Conservation (phyloP, 768 basidiomycete genomes). For the Hortiboletus campestris region DNA sequence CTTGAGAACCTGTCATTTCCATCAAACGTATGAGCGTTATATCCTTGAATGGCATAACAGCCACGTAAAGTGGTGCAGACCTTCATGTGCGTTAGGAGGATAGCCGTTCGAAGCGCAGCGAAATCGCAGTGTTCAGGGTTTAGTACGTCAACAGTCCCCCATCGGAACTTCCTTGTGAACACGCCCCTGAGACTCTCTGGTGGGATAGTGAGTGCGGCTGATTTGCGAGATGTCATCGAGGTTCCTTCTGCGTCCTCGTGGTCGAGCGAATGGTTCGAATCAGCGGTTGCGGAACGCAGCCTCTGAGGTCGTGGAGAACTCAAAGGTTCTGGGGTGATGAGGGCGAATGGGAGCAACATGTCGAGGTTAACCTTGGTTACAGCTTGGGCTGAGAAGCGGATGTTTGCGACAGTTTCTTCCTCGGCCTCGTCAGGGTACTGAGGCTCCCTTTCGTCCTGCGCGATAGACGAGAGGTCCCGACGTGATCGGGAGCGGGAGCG, state of each 20-base stretch:
- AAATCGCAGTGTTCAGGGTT: slow-evolving; percentile 88
- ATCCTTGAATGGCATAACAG: slow-evolving; percentile 8
- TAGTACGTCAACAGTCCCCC: slow-evolving; percentile 88
- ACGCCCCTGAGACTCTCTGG: slow-evolving; percentile 71
- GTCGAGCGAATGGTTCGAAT: slow-evolving; percentile 17
- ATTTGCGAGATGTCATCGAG: slow-evolving; percentile 36
- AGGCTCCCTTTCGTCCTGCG: slow-evolving; percentile 57
- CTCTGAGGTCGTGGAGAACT: slow-evolving; percentile 35
- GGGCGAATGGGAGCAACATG: slow-evolving; percentile 69
- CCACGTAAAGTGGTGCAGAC: slow-evolving; percentile 39
- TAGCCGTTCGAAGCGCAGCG: slow-evolving; percentile 75
- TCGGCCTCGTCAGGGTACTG: slow-evolving; percentile 55
- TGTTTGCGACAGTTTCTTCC: slow-evolving; percentile 68
- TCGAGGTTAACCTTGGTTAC: slow-evolving; percentile 60
- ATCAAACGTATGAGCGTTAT: slow-evolving; percentile 4
- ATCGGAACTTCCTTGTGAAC: slow-evolving; percentile 77
- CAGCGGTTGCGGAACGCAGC: slow-evolving; percentile 13
- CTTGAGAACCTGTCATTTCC: slow-evolving; percentile 63
- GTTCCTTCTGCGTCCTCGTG: slow-evolving; percentile 19
- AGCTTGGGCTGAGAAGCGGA: slow-evolving; percentile 72
- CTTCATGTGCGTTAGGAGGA: slow-evolving; percentile 84
- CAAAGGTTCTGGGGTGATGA: slow-evolving; percentile 69
- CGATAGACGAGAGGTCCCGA: slow-evolving; percentile 60
- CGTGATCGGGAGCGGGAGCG: slow-evolving; percentile 76
- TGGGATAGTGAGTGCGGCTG: slow-evolving; percentile 41